phyloP scores from a whole-genome alignment of 176 grass and related monocot species.

The Hordeum marinum region DNA sequence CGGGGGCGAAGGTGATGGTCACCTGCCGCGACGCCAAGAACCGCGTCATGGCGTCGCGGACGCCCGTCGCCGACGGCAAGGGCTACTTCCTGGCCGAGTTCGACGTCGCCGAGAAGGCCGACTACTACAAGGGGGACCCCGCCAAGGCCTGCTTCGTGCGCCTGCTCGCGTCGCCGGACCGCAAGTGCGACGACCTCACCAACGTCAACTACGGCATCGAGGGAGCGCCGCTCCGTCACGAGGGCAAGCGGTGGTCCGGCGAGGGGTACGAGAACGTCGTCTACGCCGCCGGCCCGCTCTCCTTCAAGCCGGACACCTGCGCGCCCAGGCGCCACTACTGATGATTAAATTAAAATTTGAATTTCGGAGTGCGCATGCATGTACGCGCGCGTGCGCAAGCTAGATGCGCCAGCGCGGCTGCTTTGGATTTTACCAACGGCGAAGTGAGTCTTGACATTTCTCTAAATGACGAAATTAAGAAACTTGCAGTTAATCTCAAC shows the following conservation, averaged over 20 bases:
- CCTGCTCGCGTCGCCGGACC: conserved; percentile 54
- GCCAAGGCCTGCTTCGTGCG: conserved; percentile 58
- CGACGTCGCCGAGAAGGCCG: neutral
- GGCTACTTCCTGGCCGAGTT: conserved; percentile 60
- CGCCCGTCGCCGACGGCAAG: conserved; percentile 7
- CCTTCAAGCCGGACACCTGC: conserved; percentile 52
- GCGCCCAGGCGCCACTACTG: conserved; percentile 19
- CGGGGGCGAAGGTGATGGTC: conserved; percentile 39
- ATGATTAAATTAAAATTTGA: neutral
- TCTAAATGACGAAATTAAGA: no score
- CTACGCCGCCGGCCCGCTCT: conserved; percentile 40
- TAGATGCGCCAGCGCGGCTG: no score
- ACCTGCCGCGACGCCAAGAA: conserved; percentile 74
- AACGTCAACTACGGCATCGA: conserved; percentile 53
- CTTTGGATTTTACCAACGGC: no score
- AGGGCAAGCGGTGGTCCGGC: conserved; percentile 38
- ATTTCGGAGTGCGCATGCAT: no score
- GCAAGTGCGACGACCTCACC: conserved; percentile 43
- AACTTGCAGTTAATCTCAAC: no score
- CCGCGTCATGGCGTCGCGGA: conserved; percentile 28
- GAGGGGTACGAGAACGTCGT: conserved; percentile 22
- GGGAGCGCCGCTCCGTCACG: conserved; percentile 41
- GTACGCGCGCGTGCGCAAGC: neutral
- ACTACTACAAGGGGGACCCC: conserved; percentile 21
- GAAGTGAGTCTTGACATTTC: no score